Evolutionary conservation across 2,329 filamentous ascomycete species (phyloP).

Genomic region (Stagonosporopsis tanaceti): DNA sequence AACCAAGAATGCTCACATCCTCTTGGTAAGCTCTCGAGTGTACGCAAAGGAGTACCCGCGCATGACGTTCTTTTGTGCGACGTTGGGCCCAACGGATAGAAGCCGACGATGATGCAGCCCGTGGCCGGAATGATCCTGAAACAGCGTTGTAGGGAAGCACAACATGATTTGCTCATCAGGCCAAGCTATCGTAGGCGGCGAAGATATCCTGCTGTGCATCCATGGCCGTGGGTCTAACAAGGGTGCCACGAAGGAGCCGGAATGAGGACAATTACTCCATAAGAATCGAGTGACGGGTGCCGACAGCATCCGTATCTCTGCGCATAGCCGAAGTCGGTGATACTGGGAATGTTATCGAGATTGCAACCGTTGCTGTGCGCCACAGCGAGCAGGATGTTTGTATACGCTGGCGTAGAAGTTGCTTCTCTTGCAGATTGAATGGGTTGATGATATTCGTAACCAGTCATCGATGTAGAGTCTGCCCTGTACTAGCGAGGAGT

Average conservation of each 20-base stretch:
- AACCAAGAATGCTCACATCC: constrained; percentile 19
- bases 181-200: constrained; percentile 1
- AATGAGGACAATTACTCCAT: constrained; percentile 17
- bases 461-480: background rate
- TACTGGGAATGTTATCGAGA: constrained; percentile 17
- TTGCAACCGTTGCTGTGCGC: constrained; percentile 15
- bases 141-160: constrained; percentile 5
- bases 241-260: constrained; percentile 18
- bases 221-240: constrained; percentile 16
- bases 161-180: constrained; percentile 6
- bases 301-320: constrained; percentile 10
- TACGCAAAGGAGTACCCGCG: constrained; percentile 1
- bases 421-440: background rate
- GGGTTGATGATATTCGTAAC: background rate
- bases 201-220: constrained; percentile 7
- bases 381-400: constrained; percentile 4
- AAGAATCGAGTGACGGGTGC: constrained; percentile 7
- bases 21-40: constrained; percentile 7
- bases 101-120: constrained; percentile 9
- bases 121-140: constrained; percentile 14
- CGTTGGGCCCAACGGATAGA: constrained; percentile 1
- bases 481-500: background rate
- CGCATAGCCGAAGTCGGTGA: constrained; percentile 9
- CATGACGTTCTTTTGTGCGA: constrained; percentile 18
- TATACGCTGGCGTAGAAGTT: background rate